A percentile compares a stretch with the other conserved stretches of the same genome.
These are phyloP conservation scores for Raddia guianensis DNA, from an alignment of 176 grass and related monocot species.

Conservation along the genomic window DNA sequence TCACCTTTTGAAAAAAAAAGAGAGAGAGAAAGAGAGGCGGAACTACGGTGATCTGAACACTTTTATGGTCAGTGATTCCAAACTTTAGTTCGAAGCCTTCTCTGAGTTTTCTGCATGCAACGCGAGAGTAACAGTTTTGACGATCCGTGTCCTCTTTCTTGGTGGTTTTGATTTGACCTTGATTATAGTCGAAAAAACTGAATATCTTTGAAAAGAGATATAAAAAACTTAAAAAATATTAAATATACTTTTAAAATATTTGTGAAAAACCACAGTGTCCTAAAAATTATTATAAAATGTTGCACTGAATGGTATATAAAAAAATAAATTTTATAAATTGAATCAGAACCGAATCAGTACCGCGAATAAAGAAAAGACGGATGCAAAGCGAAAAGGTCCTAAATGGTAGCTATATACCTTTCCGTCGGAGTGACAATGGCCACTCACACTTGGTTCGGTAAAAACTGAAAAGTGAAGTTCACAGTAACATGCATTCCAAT, in stretches of 20 bases:
- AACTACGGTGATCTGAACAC: slow-evolving; percentile 56
- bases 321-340: no score
- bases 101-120: not conserved
- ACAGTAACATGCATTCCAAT: not conserved
- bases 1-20: slow-evolving; percentile 8
- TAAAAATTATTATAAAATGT: no score
- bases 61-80: slow-evolving; percentile 47
- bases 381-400: slow-evolving; percentile 1
- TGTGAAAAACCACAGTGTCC: no score
- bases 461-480: slow-evolving; percentile 15
- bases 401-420: slow-evolving; percentile 16
- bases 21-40: no score
- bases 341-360: no score
- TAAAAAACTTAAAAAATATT: no score
- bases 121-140: slow-evolving; percentile 26
- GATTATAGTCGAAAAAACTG: no score
- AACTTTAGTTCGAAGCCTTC: slow-evolving; percentile 42
- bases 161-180: no score
- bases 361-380: no score
- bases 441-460: not conserved
- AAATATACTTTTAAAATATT: no score
- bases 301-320: no score
- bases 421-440: slow-evolving; percentile 31
- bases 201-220: no score
- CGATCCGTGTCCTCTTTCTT: not conserved